Conservation (phyloP, 2,329 filamentous ascomycete species). For the Fusarium subglutinans region DNA sequence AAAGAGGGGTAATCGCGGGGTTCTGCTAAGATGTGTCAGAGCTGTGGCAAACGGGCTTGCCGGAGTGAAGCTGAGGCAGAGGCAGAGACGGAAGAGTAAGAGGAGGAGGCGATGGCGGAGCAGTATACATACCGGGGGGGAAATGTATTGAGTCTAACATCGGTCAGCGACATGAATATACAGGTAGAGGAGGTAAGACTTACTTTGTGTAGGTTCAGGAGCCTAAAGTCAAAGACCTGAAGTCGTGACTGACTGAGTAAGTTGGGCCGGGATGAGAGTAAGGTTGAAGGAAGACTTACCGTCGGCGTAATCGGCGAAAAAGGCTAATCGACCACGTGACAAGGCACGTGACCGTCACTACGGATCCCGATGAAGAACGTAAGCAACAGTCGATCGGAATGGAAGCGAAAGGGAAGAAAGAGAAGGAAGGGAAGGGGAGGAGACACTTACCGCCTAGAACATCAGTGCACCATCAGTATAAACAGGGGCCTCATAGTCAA, state of each 20-base stretch:
- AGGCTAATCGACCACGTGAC: background rate
- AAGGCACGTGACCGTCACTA: background rate
- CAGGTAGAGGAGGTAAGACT: background rate
- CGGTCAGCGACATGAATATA: background rate
- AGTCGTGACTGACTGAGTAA: background rate
- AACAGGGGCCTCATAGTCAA: background rate
- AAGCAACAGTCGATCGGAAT: background rate
- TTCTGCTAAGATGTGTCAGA: background rate
- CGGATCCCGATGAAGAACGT: background rate
- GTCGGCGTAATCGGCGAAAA: background rate
- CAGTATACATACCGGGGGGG: background rate
- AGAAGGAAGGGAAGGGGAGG: background rate
- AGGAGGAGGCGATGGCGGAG: background rate
- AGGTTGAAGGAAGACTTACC: background rate
- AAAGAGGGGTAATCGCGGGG: background rate
- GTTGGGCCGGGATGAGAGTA: background rate
- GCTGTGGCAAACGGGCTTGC: background rate
- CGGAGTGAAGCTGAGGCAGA: background rate
- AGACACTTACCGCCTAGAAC: background rate
- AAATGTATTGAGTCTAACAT: background rate
- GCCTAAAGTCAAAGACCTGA: background rate
- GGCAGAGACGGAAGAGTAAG: background rate
- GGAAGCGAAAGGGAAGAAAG: background rate
- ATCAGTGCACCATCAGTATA: background rate
- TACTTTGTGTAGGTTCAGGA: background rate